phyloP scores from a whole-genome alignment of 2,329 filamentous ascomycete genomes.

The Penicillium sp. region DNA sequence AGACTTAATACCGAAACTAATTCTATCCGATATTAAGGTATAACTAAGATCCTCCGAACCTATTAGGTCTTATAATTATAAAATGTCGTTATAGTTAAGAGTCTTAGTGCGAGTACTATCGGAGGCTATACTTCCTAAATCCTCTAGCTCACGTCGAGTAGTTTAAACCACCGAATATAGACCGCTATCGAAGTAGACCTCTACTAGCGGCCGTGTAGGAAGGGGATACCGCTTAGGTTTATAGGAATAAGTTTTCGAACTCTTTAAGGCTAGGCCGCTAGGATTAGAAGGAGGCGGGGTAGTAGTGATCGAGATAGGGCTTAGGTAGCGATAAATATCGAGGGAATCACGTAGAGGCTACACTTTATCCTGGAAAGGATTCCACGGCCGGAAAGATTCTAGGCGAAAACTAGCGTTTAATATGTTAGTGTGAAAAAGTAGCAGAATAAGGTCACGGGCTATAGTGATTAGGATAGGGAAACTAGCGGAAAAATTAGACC shows the following conservation, averaged over 20 bases:
- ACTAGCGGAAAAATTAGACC: too few relatives aligned
- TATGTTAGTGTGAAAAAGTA: too few relatives aligned
- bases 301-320: too few relatives aligned
- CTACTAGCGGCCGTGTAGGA: neutral
- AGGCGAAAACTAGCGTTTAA: too few relatives aligned
- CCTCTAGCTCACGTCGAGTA: neutral
- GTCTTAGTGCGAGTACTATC: neutral
- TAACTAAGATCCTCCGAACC: neutral
- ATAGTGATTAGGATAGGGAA: too few relatives aligned
- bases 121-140: neutral
- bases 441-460: too few relatives aligned
- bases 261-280: too few relatives aligned
- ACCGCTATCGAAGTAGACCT: neutral
- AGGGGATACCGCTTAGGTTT: neutral
- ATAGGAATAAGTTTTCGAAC: neutral
- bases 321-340: too few relatives aligned
- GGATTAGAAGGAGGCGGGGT: too few relatives aligned
- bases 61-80: neutral
- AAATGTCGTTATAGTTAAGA: neutral
- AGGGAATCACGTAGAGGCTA: too few relatives aligned
- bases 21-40: neutral
- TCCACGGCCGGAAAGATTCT: too few relatives aligned
- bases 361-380: too few relatives aligned
- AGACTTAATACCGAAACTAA: neutral
- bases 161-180: neutral